Evolutionary conservation across 495 filamentous ascomycete species (phyloP).

Genomic region (Cercophora sp.): DNA sequence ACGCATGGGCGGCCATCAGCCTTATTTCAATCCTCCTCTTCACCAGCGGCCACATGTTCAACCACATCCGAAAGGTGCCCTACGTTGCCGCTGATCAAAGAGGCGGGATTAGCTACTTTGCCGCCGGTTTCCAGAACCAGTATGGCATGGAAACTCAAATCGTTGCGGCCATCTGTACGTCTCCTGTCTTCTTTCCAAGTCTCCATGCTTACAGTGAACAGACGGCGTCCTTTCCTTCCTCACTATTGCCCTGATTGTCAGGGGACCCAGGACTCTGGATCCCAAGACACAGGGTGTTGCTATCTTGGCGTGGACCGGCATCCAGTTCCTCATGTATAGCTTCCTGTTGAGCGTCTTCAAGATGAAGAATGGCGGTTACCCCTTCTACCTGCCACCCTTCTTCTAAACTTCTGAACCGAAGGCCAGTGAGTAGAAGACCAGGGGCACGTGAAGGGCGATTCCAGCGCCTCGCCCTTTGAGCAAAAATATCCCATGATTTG

Average conservation of each 20-base stretch:
- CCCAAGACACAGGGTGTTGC: constrained; percentile 73
- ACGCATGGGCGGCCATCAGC: constrained; percentile 88
- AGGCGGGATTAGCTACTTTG: constrained; percentile 89
- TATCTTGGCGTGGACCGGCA: constrained; percentile 73
- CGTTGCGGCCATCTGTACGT: constrained; percentile 91
- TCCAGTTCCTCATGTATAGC: constrained; percentile 83
- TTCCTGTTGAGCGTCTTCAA: constrained; percentile 92
- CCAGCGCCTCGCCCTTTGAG: too few relatives aligned
- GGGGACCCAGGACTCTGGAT: constrained; percentile 82
- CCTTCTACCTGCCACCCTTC: constrained; percentile 91
- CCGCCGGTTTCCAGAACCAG: constrained; percentile 90
- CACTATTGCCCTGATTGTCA: constrained; percentile 82
- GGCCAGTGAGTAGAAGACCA: background rate
- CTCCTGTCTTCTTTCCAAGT: background rate
- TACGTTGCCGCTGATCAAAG: constrained; percentile 84
- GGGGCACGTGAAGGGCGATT: background rate
- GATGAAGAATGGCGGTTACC: constrained; percentile 91
- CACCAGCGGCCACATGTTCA: constrained; percentile 98
- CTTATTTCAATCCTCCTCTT: constrained; percentile 90
- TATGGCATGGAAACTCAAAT: constrained; percentile 96
- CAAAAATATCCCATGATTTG: background rate
- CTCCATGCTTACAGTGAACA: constrained; percentile 37
- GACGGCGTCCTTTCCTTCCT: constrained; percentile 92
- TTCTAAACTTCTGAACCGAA: constrained; percentile 30
- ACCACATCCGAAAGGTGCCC: constrained; percentile 95